A percentile compares a stretch with the other conserved stretches of the same genome.
phyloP scores from a whole-genome alignment of 257 asterid genomes.

The Plectranthus barbatus region DNA sequence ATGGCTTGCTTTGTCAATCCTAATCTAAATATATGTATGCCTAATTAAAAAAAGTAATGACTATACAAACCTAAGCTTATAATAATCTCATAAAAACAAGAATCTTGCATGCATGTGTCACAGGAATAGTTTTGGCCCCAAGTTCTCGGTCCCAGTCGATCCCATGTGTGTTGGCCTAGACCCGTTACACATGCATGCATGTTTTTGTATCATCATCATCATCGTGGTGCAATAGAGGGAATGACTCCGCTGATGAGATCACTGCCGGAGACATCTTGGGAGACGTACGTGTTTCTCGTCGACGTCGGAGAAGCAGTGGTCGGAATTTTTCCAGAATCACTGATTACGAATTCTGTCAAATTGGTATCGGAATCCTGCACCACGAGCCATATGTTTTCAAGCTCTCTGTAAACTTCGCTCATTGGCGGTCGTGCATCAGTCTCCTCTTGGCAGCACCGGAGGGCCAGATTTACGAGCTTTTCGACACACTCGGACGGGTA shows the following conservation, averaged over 20 bases:
- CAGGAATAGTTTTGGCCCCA: too few relatives aligned
- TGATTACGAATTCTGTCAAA: slow-evolving; percentile 25
- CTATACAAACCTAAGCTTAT: slow-evolving; percentile 18
- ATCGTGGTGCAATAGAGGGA: slow-evolving; percentile 54
- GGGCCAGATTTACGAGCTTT: slow-evolving; percentile 52
- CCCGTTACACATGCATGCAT: not conserved
- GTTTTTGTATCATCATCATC: not conserved
- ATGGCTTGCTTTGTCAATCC: not conserved
- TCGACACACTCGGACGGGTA: slow-evolving; percentile 60
- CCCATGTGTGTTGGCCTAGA: too few relatives aligned
- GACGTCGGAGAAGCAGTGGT: slow-evolving; percentile 33
- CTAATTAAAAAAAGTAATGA: not conserved
- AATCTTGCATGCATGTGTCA: too few relatives aligned
- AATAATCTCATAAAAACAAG: not conserved
- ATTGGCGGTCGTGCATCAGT: slow-evolving; percentile 54
- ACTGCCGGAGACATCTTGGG: slow-evolving; percentile 57
- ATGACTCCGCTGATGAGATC: slow-evolving; percentile 57
- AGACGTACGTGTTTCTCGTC: slow-evolving; percentile 27
- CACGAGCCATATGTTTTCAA: slow-evolving; percentile 52
- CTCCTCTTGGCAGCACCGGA: slow-evolving; percentile 57
- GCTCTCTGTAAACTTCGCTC: slow-evolving; percentile 58
- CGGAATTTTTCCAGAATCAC: slow-evolving; percentile 18
- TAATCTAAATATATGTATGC: not conserved
- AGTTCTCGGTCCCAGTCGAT: too few relatives aligned
- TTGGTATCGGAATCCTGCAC: slow-evolving; percentile 47